Evolutionary conservation across 2,329 filamentous ascomycete species (phyloP).

Genomic region (Golovinomyces cichoracearum): DNA sequence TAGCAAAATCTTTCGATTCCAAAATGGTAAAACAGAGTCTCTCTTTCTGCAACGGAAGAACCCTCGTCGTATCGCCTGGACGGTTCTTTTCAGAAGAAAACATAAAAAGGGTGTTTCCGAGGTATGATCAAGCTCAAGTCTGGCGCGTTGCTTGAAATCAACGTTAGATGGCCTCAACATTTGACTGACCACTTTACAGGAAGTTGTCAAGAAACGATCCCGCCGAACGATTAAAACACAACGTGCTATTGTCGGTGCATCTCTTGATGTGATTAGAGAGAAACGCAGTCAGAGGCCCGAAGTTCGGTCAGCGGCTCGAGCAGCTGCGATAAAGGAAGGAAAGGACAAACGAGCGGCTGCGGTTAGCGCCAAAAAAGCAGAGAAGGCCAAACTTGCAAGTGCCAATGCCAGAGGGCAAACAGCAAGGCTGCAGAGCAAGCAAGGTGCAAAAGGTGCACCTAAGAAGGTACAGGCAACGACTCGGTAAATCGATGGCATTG

Average conservation of each 20-base stretch:
- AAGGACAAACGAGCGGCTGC: conserved; percentile 93
- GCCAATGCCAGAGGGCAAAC: conserved; percentile 49
- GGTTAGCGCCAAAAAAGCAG: conserved; percentile 85
- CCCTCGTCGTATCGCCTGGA: conserved; percentile 98
- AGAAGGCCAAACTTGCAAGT: conserved; percentile 88
- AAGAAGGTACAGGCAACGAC: conserved; percentile 64
- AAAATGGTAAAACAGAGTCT: conserved; percentile 98
- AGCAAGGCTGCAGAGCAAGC: conserved; percentile 73
- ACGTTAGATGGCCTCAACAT: not conserved
- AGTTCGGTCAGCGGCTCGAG: conserved; percentile 74
- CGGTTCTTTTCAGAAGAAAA: conserved; percentile 88
- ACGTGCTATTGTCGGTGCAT: conserved; percentile 96
- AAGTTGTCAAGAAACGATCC: conserved; percentile 98
- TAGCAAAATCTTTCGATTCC: conserved; percentile 99
- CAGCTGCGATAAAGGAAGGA: conserved; percentile 77
- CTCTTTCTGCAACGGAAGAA: conserved; percentile 99
- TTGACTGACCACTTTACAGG: conserved; percentile 30
- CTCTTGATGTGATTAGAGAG: conserved; percentile 99
- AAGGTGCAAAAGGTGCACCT: conserved; percentile 76
- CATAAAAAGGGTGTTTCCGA: conserved; percentile 99
- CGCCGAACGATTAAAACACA: conserved; percentile 96
- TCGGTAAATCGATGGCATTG: conserved; percentile 33
- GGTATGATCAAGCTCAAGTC: conserved; percentile 33
- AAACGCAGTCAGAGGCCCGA: conserved; percentile 83
- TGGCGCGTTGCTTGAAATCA: not conserved